A percentile compares a stretch with the other conserved stretches of the same genome.
Evolutionary conservation across 495 filamentous ascomycete genomes (phyloP).

Genomic region (Aspergillus steynii): DNA sequence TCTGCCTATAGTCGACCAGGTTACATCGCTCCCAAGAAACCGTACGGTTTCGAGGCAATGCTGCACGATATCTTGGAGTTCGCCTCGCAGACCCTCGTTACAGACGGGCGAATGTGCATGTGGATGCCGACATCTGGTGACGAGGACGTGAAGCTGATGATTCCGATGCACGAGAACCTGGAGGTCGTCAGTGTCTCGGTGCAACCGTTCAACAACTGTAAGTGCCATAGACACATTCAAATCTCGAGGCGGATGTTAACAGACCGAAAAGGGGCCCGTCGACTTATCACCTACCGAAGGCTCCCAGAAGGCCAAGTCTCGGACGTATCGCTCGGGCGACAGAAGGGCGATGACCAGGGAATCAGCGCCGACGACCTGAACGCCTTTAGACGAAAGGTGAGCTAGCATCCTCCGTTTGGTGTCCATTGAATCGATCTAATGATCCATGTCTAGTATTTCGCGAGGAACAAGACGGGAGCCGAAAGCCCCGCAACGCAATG

Average conservation of each 20-base stretch:
- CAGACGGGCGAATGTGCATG: slow-evolving; percentile 77
- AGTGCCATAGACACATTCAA: slow-evolving; percentile 22
- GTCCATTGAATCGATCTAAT: slow-evolving; percentile 1
- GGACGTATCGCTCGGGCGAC: slow-evolving; percentile 36
- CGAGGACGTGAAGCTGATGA: slow-evolving; percentile 65
- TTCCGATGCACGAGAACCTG: slow-evolving; percentile 76
- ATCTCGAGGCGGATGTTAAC: slow-evolving; percentile 3
- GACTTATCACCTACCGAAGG: slow-evolving; percentile 81
- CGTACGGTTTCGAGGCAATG: slow-evolving; percentile 89
- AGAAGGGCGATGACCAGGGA: slow-evolving; percentile 40
- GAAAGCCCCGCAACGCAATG: slow-evolving; percentile 7
- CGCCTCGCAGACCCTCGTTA: slow-evolving; percentile 74
- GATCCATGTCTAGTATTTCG: slow-evolving; percentile 20
- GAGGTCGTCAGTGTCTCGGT: slow-evolving; percentile 76
- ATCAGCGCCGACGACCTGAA: slow-evolving; percentile 75
- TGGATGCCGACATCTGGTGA: slow-evolving; percentile 98
- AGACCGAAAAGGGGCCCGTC: slow-evolving; percentile 66
- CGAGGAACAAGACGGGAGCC: slow-evolving; percentile 8
- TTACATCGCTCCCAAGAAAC: slow-evolving; percentile 87
- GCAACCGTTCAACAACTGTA: slow-evolving; percentile 87
- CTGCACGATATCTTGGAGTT: slow-evolving; percentile 87
- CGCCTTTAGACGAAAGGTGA: slow-evolving; percentile 66
- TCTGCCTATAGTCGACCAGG: slow-evolving; percentile 56
- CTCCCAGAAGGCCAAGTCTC: slow-evolving; percentile 61
- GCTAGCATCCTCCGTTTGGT: background rate